Conservation (phyloP, 345 rosid species). For the Adansonia digitata region DNA sequence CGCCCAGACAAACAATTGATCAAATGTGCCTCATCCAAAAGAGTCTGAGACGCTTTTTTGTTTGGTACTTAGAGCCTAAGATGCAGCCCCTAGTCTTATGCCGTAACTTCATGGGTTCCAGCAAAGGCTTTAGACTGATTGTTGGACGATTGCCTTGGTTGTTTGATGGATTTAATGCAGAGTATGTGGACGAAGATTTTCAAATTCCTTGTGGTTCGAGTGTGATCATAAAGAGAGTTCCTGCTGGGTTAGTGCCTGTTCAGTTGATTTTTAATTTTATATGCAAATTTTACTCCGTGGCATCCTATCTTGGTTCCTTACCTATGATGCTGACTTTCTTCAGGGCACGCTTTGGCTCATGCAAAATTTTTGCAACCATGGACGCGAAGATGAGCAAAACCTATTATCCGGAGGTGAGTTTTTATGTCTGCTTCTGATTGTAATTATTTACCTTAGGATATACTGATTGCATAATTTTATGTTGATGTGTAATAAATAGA, state of each 20-base stretch:
- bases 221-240: constrained; percentile 48
- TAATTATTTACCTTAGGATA: not conserved
- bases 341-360: constrained; percentile 19
- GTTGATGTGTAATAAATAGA: not conserved
- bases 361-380: constrained; percentile 6
- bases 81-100: no score
- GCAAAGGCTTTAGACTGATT: not conserved
- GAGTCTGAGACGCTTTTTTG: no score
- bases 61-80: no score
- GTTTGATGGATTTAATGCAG: constrained; percentile 23
- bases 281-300: not conserved
- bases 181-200: constrained; percentile 26
- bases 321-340: not conserved
- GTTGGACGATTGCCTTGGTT: not conserved
- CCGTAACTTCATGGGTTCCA: not conserved
- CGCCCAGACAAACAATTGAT: no score
- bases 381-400: constrained; percentile 2
- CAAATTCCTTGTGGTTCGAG: constrained; percentile 41
- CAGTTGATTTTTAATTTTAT: not conserved
- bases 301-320: not conserved
- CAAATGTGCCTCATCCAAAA: no score
- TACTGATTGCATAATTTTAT: not conserved
- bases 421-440: not conserved
- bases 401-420: constrained; percentile 19
- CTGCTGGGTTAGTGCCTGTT: constrained; percentile 26